Evolutionary conservation across 1,284 basidiomycete species (phyloP).

Genomic region (Jaminaea rosea): DNA sequence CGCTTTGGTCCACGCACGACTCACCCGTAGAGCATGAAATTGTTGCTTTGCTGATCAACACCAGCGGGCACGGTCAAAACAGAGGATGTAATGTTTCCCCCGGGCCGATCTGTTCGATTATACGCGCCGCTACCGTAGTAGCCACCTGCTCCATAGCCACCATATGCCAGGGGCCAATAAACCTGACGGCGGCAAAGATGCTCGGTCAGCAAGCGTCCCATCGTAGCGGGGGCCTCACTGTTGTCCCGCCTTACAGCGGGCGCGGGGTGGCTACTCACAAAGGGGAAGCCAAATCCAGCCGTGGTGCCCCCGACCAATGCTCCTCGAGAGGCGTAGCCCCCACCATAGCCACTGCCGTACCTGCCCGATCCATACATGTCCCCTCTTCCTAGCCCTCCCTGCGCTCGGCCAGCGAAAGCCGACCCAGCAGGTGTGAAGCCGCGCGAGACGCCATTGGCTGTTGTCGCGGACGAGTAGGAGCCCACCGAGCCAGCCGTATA

Average conservation of each 20-base stretch:
- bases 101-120: constrained; percentile 2
- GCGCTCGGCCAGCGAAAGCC: constrained; percentile 3
- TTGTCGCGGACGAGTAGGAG: neutral
- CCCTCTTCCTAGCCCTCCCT: constrained; percentile 2
- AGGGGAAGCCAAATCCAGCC: constrained; percentile 7
- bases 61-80: neutral
- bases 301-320: neutral
- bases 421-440: constrained; percentile 5
- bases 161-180: constrained; percentile 6
- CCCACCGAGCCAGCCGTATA: constrained; percentile 6
- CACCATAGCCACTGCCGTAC: constrained; percentile 4
- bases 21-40: constrained; percentile 3
- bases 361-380: constrained; percentile 1
- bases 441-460: neutral
- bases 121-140: constrained; percentile 3
- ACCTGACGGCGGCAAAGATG: no score
- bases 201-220: no score
- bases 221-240: no score
- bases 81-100: neutral
- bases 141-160: constrained; percentile 1
- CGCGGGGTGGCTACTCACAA: no score
- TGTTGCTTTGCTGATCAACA: neutral
- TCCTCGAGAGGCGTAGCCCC: constrained; percentile 2
- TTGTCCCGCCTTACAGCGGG: no score
- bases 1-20: no score